A percentile compares a stretch with the other conserved stretches of the same genome.
Evolutionary conservation across 139 green algal genomes (phyloP).

Genomic region (Micromonas commoda): DNA sequence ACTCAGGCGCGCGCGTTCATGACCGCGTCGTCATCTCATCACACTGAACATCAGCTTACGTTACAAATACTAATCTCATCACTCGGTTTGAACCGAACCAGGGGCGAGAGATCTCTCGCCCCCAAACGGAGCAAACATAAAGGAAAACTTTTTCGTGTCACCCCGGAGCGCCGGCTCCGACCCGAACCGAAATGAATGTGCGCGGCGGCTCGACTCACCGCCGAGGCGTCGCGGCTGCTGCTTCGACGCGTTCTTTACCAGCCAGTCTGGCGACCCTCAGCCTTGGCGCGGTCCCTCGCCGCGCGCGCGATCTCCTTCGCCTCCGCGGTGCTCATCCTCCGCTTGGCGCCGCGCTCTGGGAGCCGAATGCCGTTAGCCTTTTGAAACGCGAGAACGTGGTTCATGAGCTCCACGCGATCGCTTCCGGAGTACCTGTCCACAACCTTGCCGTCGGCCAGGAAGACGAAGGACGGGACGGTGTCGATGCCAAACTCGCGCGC

Average conservation of each 20-base stretch:
- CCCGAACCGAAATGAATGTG: no score
- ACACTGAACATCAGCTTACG: no score
- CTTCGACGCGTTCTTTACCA: background rate
- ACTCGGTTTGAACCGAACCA: no score
- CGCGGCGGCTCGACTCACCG: no score
- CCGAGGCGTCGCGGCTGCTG: no score
- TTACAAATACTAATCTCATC: no score
- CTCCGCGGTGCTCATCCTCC: constrained; percentile 32
- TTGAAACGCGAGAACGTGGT: constrained; percentile 29
- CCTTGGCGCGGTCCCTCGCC: constrained; percentile 18
- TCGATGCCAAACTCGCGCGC: constrained; percentile 23
- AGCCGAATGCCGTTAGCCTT: constrained; percentile 18
- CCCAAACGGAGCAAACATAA: no score
- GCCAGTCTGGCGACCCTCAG: background rate
- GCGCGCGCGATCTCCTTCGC: constrained; percentile 29
- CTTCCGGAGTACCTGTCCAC: constrained; percentile 24
- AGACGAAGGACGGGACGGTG: constrained; percentile 32
- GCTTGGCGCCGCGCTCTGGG: constrained; percentile 6
- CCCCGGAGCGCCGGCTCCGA: no score
- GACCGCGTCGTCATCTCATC: no score
- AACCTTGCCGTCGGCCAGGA: constrained; percentile 22
- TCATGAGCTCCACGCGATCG: constrained; percentile 32
- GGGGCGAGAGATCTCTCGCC: no score
- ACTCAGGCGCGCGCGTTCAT: no score
- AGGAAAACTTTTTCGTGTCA: no score